These are phyloP conservation scores for Talaromyces sp. DNA, from an alignment of 2,329 filamentous ascomycete species.

Conservation along the genomic window DNA sequence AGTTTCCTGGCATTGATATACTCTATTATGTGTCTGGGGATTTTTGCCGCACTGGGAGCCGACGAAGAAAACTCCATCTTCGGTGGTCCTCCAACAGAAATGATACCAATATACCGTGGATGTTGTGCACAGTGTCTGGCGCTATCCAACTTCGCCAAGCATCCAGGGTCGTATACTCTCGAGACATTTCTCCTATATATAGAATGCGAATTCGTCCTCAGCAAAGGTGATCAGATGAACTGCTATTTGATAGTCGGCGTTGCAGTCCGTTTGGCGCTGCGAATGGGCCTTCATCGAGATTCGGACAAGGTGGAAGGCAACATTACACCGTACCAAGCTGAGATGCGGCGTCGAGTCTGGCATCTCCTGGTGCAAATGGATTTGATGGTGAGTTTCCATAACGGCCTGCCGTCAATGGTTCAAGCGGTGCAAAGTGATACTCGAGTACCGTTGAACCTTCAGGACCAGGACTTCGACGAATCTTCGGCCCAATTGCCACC, in stretches of 20 bases:
- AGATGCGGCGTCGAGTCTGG: conserved; percentile 5
- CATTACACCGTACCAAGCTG: conserved; percentile 1
- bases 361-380: conserved; percentile 4
- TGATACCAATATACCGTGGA: background rate
- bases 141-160: conserved; percentile 2
- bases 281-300: conserved; percentile 5
- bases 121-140: conserved; percentile 2
- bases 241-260: conserved; percentile 4
- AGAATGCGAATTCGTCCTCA: conserved; percentile 2
- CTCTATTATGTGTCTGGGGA: conserved; percentile 1
- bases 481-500: background rate
- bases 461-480: conserved; percentile 3
- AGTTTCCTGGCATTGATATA: conserved; percentile 2
- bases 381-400: conserved; percentile 2
- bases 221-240: conserved; percentile 1
- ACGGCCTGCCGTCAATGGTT: conserved; percentile 1
- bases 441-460: background rate
- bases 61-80: background rate
- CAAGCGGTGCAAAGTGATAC: conserved; percentile 5
- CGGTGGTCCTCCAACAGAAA: background rate
- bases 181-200: conserved; percentile 5
- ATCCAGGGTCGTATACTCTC: background rate
- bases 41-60: background rate
- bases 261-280: conserved; percentile 2
- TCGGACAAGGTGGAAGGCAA: background rate